Evolutionary conservation across 257 asterid genomes (phyloP).

Genomic region (Gentiana straminea): DNA sequence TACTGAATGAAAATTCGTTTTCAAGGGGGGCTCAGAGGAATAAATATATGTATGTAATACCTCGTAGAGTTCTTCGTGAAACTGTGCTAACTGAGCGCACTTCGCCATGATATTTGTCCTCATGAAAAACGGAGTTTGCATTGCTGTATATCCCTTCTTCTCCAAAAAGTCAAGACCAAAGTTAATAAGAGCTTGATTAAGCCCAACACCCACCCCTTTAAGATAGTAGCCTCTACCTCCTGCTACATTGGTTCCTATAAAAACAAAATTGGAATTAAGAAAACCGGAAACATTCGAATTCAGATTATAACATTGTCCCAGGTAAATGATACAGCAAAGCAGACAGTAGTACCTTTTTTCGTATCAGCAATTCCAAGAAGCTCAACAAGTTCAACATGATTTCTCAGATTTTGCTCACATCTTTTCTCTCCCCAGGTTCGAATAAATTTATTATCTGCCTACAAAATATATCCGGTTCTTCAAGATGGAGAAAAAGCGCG

Average conservation of each 20-base stretch:
- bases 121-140: conserved; percentile 91
- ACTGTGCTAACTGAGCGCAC: conserved; percentile 92
- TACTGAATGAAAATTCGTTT: no score
- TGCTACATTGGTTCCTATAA: conserved; percentile 70
- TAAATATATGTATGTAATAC: conserved; percentile 18
- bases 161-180: conserved; percentile 62
- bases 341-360: conserved; percentile 38
- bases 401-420: conserved; percentile 61
- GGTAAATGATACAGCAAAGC: no score
- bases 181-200: conserved; percentile 75
- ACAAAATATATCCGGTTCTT: conserved; percentile 11
- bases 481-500: not conserved
- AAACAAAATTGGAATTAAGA: conserved; percentile 8
- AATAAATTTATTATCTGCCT: conserved; percentile 62
- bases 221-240: conserved; percentile 90
- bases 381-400: conserved; percentile 91
- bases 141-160: conserved; percentile 42
- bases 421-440: conserved; percentile 83
- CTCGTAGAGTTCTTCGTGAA: conserved; percentile 95
- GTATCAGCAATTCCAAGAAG: conserved; percentile 87
- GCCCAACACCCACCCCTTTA: conserved; percentile 72
- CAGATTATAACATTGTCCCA: no score
- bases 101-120: conserved; percentile 83
- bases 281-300: no score
- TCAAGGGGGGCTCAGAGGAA: no score